Conservation (phyloP, 139 green algal species). For the Chlamydomonas sp. region DNA sequence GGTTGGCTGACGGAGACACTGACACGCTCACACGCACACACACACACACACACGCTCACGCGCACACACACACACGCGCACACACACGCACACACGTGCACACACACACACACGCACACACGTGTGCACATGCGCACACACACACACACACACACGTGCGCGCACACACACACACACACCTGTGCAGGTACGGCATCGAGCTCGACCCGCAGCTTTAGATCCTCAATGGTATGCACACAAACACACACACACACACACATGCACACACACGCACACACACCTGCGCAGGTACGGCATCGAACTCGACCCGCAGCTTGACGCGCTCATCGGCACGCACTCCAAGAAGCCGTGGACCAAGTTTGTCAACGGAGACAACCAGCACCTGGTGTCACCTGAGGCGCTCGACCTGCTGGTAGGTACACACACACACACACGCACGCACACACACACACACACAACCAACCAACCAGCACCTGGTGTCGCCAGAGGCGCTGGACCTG, state of each 20-base stretch:
- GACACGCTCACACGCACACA: no score
- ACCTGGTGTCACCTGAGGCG: constrained; percentile 85
- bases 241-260: no score
- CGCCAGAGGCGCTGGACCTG: constrained; percentile 89
- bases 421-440: no score
- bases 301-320: constrained; percentile 92
- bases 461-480: constrained; percentile 92
- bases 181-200: constrained; percentile 93
- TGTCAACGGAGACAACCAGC: constrained; percentile 87
- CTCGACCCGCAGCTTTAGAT: constrained; percentile 91
- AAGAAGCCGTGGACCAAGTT: constrained; percentile 93
- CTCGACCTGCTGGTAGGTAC: constrained; percentile 82
- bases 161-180: no score
- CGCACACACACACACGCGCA: background rate
- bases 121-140: constrained; percentile 81
- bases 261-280: no score
- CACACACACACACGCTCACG: no score
- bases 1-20: no score
- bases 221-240: constrained; percentile 81
- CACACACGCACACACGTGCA: background rate
- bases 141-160: no score
- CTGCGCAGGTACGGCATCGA: constrained; percentile 94
- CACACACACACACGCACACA: background rate
- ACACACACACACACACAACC: no score
- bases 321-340: constrained; percentile 74